Evolutionary conservation across 768 basidiomycete genomes (phyloP).

Genomic region (Lactarius pseudohatsudake): DNA sequence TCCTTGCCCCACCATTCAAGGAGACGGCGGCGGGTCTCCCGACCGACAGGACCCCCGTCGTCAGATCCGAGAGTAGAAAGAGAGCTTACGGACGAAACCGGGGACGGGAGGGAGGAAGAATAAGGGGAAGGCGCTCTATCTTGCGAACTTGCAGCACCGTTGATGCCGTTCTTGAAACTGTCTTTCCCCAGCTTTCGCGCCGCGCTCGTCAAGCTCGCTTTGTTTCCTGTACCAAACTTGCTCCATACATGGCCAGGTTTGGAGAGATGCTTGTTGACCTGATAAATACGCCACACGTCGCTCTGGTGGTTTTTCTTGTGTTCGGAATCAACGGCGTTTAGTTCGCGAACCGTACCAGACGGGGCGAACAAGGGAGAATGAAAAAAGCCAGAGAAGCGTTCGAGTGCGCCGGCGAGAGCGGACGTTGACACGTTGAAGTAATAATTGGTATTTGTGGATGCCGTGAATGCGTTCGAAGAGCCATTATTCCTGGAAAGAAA

Average conservation of each 20-base stretch:
- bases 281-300: slow-evolving; percentile 93
- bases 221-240: slow-evolving; percentile 91
- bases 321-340: slow-evolving; percentile 96
- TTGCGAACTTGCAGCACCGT: slow-evolving; percentile 37
- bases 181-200: slow-evolving; percentile 57
- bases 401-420: slow-evolving; percentile 65
- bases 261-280: slow-evolving; percentile 85
- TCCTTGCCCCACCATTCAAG: slow-evolving; percentile 84
- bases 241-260: slow-evolving; percentile 79
- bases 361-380: slow-evolving; percentile 87
- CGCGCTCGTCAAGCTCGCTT: slow-evolving; percentile 64
- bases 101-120: slow-evolving; percentile 53
- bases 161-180: slow-evolving; percentile 37
- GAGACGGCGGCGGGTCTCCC: slow-evolving; percentile 73
- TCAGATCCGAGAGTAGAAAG: slow-evolving; percentile 51
- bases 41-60: slow-evolving; percentile 66
- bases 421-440: slow-evolving; percentile 69
- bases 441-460: slow-evolving; percentile 89
- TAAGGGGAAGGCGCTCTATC: slow-evolving; percentile 31
- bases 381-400: slow-evolving; percentile 85
- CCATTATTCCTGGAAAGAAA: slow-evolving; percentile 83
- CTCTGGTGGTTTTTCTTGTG: slow-evolving; percentile 94
- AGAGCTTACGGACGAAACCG: slow-evolving; percentile 57
- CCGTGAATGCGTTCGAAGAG: slow-evolving; percentile 89
- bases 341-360: slow-evolving; percentile 83